phyloP scores from a whole-genome alignment of 805 yeast genomes.

The Schizosaccharomyces japonicus region DNA sequence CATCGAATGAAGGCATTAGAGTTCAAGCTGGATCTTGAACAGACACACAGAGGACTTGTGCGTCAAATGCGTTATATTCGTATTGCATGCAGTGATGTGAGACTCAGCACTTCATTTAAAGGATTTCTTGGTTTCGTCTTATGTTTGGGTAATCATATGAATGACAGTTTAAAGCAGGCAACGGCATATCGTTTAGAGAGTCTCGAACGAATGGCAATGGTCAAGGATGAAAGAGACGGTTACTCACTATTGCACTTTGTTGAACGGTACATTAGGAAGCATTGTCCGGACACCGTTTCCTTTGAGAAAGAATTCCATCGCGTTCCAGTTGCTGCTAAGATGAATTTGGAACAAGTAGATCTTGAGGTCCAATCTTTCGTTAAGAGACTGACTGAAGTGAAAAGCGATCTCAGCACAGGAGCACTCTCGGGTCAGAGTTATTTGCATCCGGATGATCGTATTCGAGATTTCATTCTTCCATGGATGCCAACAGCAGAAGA shows the following conservation, averaged over 20 bases:
- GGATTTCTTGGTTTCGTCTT: too few relatives aligned
- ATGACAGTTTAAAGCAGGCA: too few relatives aligned
- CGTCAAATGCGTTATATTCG: not conserved
- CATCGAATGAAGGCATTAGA: not conserved
- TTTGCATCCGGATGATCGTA: conserved; percentile 1
- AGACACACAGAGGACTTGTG: not conserved
- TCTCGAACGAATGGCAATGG: too few relatives aligned
- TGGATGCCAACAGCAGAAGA: not conserved
- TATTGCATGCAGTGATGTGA: not conserved
- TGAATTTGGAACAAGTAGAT: not conserved
- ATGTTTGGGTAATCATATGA: too few relatives aligned
- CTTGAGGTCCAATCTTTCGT: not conserved
- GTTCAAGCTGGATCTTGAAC: not conserved
- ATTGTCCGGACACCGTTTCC: not conserved
- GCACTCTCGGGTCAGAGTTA: not conserved
- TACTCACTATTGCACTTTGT: too few relatives aligned
- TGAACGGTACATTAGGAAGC: too few relatives aligned
- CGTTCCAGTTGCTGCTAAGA: not conserved
- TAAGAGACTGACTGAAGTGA: not conserved
- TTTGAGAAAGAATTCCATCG: not conserved
- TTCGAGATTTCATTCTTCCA: not conserved
- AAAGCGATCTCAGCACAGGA: not conserved
- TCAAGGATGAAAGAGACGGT: too few relatives aligned
- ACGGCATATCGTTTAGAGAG: too few relatives aligned
- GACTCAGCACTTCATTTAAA: not conserved